Base-by-base conservation (phyloP, 2,329 filamentous ascomycete species). In the Fonsecaea pugnacius region DNA sequence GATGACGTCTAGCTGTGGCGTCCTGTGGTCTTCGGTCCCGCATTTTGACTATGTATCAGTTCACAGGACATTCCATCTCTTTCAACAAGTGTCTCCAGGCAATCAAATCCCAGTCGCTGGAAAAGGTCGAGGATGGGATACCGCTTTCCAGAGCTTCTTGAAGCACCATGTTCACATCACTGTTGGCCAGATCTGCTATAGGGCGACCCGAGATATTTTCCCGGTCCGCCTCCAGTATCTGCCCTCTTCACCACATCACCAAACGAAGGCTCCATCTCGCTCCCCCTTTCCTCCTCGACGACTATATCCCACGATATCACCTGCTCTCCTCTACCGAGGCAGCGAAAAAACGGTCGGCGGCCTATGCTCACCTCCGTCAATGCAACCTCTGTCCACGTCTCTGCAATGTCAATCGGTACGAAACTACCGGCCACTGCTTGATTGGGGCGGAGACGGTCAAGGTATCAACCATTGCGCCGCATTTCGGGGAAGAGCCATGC, bases 401-500 rank as follows among this genome's bases (percentile, higher is more conserved):
- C 52, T 95, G 91, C 75, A 87, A 88, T 59, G 89, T 94, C 36
- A 92, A 96, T 75, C 86, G 91, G n/a, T 92, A 87, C 72, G 86
- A 93, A 76, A 89, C 83, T 69, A 91, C 89, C 0, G 91, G 91
- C 14, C 84, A 90, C 72, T 96, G 91, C 73, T 80, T 95, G 64
- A 89, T 95, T 70, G 91, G 91, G 14, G 83, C 83, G 1, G 84
- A 89, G 64, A 88, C 84, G 53, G 90, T 87, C 62, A 92, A 91
- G 72, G 90, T 95, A 70, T 92, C 91, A 74, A 90, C 91, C 7
- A 91, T 96, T 69, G 91, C 91, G 63, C 91, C 91, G 57, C 91
- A 95, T 76, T 93, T 93, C 74, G 91, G 91, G 50, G 91, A 94
- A 81, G 86, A 96, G 74, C 89, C 91, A 0, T 95, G 90, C 74